A percentile compares a stretch with the other conserved stretches of the same genome.
Conservation (phyloP, 1,284 basidiomycete species). For the Rhodotorula sp. region DNA sequence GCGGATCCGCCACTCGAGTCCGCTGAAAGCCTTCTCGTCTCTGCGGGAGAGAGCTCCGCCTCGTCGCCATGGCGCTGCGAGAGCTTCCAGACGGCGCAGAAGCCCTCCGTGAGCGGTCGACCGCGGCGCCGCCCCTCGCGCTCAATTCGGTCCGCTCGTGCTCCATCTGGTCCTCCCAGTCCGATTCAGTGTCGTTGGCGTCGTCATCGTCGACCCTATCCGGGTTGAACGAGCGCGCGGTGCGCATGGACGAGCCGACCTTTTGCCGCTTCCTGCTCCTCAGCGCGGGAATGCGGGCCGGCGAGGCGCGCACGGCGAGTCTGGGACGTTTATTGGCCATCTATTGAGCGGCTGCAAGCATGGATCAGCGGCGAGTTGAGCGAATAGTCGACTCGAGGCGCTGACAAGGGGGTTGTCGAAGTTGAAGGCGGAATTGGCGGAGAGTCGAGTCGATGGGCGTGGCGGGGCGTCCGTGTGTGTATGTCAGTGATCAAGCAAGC, state of each 20-base stretch:
- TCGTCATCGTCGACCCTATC: slow-evolving; percentile 3
- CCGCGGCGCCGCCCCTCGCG: background rate
- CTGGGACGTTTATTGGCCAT: slow-evolving; percentile 18
- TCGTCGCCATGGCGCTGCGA: background rate
- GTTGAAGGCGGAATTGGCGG: background rate
- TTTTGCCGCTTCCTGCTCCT: slow-evolving; percentile 16
- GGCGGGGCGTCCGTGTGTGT: background rate
- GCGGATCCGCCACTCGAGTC: too few species aligned
- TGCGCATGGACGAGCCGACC: background rate
- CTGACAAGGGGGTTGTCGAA: background rate
- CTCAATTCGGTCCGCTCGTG: background rate
- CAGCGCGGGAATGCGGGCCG: background rate
- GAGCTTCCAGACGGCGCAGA: background rate
- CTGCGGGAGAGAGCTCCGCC: slow-evolving; percentile 1
- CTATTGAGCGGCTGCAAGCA: slow-evolving; percentile 6
- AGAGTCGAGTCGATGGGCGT: background rate
- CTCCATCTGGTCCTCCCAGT: slow-evolving; percentile 13
- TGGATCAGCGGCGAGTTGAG: background rate
- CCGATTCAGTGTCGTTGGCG: slow-evolving; percentile 4
- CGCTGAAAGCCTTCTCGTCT: background rate
- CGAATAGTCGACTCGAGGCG: background rate
- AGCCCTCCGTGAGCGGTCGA: background rate
- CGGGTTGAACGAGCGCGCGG: slow-evolving; percentile 6
- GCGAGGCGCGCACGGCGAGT: background rate
- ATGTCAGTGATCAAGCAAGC: background rate